Base-by-base conservation (phyloP, 306 rosid genomes). In the Begonia loranthoides region DNA sequence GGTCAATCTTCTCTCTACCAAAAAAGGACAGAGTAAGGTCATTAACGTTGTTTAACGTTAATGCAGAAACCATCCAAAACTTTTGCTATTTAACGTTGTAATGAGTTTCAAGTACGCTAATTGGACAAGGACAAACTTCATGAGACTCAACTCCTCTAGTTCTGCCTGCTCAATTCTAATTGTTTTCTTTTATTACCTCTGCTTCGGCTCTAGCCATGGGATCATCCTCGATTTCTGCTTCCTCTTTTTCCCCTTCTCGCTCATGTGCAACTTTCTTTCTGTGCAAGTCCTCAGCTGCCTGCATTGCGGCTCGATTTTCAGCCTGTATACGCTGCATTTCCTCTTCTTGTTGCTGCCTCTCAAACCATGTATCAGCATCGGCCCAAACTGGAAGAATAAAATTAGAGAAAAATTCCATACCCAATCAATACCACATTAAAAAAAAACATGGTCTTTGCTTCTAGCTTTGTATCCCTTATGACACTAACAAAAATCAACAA, bases 291-390 rank as follows among this genome's bases (percentile, higher is more conserved):
- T 85, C 95, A 2, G 95, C 99, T 15, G 79, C 99, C 77, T 74
- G 66, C 90, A 80, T 85, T 5, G 95, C 61, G 11, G 94, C 99
- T 52, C 69, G 73, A 63, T 80, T 90, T 73, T 86, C 95, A 0
- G 92, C 76, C 68, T 86, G 95, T 41, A 86, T 57, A 0, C 79
- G 75, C 39, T 77, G 92, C 95, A 90, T 86, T 49, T 90, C 95
- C 74, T 90, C 97, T 66, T 90, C 97, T 59, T 85, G 97, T 58
- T 85, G 97, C 75, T 90, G 97, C 22, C 95, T 59, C 75, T 85
- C 95, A 73, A 90, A 90, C 95, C 94, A 90, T 0, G 97, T 90
- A 79, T 90, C 97, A 15, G 97, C 97, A 68, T 90, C 97, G 57
- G 95, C 97, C 97, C 97, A 90, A 64, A 90, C 97, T 89, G 60